Percentiles rank a stretch among this genome's conserved stretches.
phyloP scores from a whole-genome alignment of 768 basidiomycete genomes.

The Obba rivulosa region DNA sequence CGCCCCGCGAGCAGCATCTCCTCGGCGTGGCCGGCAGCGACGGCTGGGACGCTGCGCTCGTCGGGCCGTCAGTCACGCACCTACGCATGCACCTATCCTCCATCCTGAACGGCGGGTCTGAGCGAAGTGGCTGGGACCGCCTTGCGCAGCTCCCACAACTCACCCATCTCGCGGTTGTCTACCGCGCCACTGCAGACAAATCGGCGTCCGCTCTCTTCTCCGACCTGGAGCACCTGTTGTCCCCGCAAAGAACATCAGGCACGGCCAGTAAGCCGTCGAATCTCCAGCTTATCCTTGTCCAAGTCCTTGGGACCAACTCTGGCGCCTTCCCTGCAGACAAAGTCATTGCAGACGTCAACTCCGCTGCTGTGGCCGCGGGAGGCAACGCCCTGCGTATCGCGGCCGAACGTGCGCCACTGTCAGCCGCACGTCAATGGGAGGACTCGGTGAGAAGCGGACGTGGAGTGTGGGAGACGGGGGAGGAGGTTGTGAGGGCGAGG shows the following conservation, averaged over 20 bases:
- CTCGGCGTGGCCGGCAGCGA: constrained; percentile 30
- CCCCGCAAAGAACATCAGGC: not conserved
- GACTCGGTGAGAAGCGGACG: constrained; percentile 17
- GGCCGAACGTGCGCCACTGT: constrained; percentile 22
- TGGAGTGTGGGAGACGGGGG: constrained; percentile 22
- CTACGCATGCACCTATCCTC: constrained; percentile 29
- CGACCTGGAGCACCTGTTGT: constrained; percentile 13
- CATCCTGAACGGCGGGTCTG: constrained; percentile 9
- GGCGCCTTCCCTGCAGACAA: constrained; percentile 7
- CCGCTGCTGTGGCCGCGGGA: constrained; percentile 11
- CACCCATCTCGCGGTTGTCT: constrained; percentile 28
- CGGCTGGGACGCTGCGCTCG: constrained; percentile 28
- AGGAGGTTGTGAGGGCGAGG: constrained; percentile 17
- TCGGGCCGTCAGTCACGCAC: constrained; percentile 27
- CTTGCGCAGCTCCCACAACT: constrained; percentile 22
- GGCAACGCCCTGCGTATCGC: constrained; percentile 19
- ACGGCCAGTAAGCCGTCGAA: constrained; percentile 2
- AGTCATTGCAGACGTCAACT: constrained; percentile 16
- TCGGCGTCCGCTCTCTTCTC: constrained; percentile 11
- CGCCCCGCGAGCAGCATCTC: constrained; percentile 28
- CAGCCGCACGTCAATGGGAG: constrained; percentile 25
- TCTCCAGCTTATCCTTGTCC: constrained; percentile 20
- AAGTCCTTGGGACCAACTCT: constrained; percentile 17
- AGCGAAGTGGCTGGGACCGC: constrained; percentile 16
- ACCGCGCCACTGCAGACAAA: constrained; percentile 12